Base-by-base conservation (phyloP, 352 stramenopile species). In the Pythium phragmiticola region DNA sequence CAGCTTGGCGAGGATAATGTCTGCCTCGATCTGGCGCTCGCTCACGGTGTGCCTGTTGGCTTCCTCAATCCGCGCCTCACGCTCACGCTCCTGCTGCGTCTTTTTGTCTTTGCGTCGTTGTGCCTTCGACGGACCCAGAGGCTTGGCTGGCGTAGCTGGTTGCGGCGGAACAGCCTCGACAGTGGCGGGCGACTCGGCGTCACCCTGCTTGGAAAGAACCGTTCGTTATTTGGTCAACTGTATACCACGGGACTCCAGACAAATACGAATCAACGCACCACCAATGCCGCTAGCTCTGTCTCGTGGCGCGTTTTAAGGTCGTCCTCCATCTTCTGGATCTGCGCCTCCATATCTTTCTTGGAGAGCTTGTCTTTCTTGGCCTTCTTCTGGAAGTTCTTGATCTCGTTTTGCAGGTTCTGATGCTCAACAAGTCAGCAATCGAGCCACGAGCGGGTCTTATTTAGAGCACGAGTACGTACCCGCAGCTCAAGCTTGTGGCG, bases 401-500 rank as follows among this genome's bases (percentile, higher is more conserved):
- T 58, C 36, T 92, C 80, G 51, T 75, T 89, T 76, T 92, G 83
- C 66, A 91, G 72, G 36, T 78, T 83, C 85, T 95, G 68, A 26
- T 5, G 26, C 12, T n/a, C 21, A 34, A 9, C 50, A 39, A 9
- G 34, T 39, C 34, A 39, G 4, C 39, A 14, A 46, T 46, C 0
- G 26, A 54, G 23, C 39, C 51, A 48, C 34, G 11, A 33, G 23
- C 34, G 17, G 7, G 21, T 28, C 23, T 53, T 4, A 39, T 43
- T 36, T 12, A 0, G 42, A 55, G 26, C 45, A 30, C 17, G n/a
- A 3, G 9, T 14, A 76, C 83, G 53, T 69, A 95, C 87, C 5
- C 87, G 80, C 50, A 89, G 62, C 64, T 95, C 87, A 16, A 95
- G 82, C 70, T 95, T 95, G 69, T 95, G 87, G 34, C 87, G 87